Evolutionary conservation across 225 moss, liverwort and hornwort species (phyloP).

Genomic region (Antitrichia curtipendula): DNA sequence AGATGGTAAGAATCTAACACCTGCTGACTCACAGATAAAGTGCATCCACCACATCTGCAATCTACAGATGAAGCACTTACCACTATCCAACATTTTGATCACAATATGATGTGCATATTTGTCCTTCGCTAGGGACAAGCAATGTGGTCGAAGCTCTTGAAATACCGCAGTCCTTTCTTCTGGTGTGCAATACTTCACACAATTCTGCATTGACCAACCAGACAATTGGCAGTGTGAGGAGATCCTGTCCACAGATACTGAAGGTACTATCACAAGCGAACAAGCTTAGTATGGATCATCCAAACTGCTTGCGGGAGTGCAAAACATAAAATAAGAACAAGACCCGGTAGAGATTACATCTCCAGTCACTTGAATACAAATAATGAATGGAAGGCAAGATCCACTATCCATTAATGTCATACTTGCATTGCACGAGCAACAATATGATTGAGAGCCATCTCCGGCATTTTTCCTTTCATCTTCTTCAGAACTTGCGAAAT

Average conservation of each 20-base stretch:
- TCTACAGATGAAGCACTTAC: slow-evolving; percentile 20
- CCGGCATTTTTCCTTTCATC: slow-evolving; percentile 40
- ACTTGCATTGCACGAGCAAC: slow-evolving; percentile 55
- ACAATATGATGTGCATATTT: slow-evolving; percentile 93
- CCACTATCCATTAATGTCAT: neutral
- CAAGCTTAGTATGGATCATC: neutral
- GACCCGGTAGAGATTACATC: neutral
- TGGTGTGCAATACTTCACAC: slow-evolving; percentile 72
- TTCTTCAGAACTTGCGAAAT: slow-evolving; percentile 29
- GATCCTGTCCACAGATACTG: neutral
- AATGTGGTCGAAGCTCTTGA: slow-evolving; percentile 89
- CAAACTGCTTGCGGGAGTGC: neutral
- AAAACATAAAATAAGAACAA: neutral
- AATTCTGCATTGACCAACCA: slow-evolving; percentile 39
- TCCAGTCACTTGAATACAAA: neutral
- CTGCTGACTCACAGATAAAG: neutral
- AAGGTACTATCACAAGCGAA: neutral
- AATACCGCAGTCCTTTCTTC: slow-evolving; percentile 63
- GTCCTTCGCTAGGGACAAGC: slow-evolving; percentile 63
- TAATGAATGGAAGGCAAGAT: neutral
- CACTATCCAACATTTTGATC: slow-evolving; percentile 88
- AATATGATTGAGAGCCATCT: slow-evolving; percentile 47
- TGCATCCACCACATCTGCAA: neutral
- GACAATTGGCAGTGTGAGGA: neutral
- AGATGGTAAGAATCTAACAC: neutral